Evolutionary conservation across 768 basidiomycete genomes (phyloP), one percentile per base, ranked within the genome.

Genomic region (Mycena albidolilacea): DNA sequence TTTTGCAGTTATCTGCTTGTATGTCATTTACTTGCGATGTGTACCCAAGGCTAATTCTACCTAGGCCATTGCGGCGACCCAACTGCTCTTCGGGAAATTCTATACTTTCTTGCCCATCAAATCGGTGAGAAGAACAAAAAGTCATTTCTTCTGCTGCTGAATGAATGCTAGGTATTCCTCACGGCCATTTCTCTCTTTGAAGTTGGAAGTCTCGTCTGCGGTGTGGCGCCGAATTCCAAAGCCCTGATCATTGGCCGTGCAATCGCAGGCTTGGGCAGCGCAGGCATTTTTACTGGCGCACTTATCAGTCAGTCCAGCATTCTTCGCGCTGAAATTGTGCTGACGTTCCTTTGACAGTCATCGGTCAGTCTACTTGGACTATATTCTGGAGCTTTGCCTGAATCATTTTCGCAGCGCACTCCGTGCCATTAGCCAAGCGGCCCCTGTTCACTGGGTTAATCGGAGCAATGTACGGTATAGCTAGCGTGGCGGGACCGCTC

Each of bases 191-290:
- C 72, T 1, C 68, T 87, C 61, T 87, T 88, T 73, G 87, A 88
- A 72, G 71, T 87, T 35, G 88, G 88, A 3, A 84, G 82, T 3
- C 69, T 84, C 37, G 74, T 87, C 52, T 87, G 69, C 76, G 17
- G 64, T 87, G 86, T 75, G 88, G 84, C 35, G 79, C 69, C 72
- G 1, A 76, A 48, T 50, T 77, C 83, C 30, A 71, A 79, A 54
- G 70, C 78, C 19, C 72, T 85, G 21, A 85, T 85, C 55, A 78
- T 86, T 50, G 88, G 88, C 8, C 79, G 87, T 23, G 87, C 87
- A 0, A 71, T 89, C 23, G 80, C 84, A 1, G 88, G 88, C 8
- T 68, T 87, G 0, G 88, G 87, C 2, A 86, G 84, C 0, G 83
- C 85, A 0, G 86, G 86, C 43, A 71, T 75, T n/a, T 71, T 75